Conservation (phyloP, 495 filamentous ascomycete species). For the Hypoxylon intermedium region DNA sequence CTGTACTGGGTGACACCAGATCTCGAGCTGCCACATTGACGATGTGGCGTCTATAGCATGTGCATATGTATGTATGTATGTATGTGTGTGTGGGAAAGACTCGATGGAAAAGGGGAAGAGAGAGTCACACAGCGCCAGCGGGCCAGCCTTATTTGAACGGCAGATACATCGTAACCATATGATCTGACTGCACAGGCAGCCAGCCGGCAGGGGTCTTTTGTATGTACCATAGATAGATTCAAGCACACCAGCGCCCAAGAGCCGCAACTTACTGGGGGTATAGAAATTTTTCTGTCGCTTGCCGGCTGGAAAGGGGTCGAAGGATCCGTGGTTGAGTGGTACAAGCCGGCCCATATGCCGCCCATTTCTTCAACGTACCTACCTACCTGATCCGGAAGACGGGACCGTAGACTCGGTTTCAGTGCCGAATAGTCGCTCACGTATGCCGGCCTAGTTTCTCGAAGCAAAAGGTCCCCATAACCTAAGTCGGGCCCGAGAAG, state of each 20-base stretch:
- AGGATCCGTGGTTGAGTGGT: slow-evolving; percentile 6
- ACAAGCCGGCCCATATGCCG: slow-evolving; percentile 18
- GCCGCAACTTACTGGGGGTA: slow-evolving; percentile 1
- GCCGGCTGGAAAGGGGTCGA: slow-evolving; percentile 13
- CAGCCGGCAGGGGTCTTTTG: background rate
- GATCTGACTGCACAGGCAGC: slow-evolving; percentile 19
- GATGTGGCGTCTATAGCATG: background rate
- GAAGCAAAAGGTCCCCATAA: too few relatives aligned
- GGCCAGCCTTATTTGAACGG: slow-evolving; percentile 4
- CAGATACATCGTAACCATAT: slow-evolving; percentile 14
- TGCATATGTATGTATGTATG: background rate
- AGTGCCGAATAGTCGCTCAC: background rate
- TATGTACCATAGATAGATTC: background rate
- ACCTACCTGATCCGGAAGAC: slow-evolving; percentile 9
- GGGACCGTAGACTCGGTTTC: background rate
- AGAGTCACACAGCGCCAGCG: slow-evolving; percentile 15
- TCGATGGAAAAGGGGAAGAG: background rate
- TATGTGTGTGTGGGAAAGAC: background rate
- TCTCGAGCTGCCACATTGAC: background rate
- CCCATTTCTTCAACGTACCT: background rate
- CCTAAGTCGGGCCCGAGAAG: background rate
- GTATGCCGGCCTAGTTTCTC: too few relatives aligned
- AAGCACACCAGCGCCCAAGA: background rate
- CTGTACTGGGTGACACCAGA: background rate
- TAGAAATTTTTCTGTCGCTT: background rate